phyloP scores from a whole-genome alignment of 768 basidiomycete species.

The Boletus coccyginus region DNA sequence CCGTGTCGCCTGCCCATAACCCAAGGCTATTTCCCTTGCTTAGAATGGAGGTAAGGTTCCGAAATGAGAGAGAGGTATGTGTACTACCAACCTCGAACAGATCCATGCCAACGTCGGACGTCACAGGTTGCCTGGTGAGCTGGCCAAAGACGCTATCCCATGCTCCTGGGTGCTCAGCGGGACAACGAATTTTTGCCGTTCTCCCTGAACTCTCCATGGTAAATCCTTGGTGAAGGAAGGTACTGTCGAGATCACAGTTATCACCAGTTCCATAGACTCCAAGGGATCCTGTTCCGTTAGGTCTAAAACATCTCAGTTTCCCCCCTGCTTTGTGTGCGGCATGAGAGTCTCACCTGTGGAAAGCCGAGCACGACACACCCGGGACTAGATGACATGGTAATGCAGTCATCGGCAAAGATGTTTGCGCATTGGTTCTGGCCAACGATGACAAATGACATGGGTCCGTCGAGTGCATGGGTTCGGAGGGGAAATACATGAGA shows the following conservation, averaged over 20 bases:
- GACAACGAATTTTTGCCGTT: not conserved
- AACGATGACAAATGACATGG: rapidly evolving
- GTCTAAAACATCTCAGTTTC: not conserved
- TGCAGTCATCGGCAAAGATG: not conserved
- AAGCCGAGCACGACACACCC: not conserved
- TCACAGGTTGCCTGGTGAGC: not conserved
- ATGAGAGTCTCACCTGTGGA: not conserved
- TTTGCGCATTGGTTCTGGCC: not conserved
- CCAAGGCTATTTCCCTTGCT: too few relatives aligned
- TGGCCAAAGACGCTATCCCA: not conserved
- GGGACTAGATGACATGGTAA: not conserved
- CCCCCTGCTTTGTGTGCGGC: not conserved
- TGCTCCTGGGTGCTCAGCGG: conserved; percentile 1
- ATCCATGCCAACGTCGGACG: too few relatives aligned
- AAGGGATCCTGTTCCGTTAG: not conserved
- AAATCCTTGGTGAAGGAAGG: not conserved
- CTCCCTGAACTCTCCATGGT: not conserved
- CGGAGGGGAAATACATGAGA: not conserved
- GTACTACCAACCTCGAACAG: too few relatives aligned
- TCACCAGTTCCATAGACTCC: not conserved
- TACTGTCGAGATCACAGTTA: not conserved
- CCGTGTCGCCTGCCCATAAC: too few relatives aligned
- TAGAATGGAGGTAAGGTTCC: too few relatives aligned
- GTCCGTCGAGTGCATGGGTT: not conserved
- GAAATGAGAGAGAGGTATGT: too few relatives aligned